Base-by-base conservation (phyloP, 2,329 filamentous ascomycete genomes). In the Parascedosporium putredinis region DNA sequence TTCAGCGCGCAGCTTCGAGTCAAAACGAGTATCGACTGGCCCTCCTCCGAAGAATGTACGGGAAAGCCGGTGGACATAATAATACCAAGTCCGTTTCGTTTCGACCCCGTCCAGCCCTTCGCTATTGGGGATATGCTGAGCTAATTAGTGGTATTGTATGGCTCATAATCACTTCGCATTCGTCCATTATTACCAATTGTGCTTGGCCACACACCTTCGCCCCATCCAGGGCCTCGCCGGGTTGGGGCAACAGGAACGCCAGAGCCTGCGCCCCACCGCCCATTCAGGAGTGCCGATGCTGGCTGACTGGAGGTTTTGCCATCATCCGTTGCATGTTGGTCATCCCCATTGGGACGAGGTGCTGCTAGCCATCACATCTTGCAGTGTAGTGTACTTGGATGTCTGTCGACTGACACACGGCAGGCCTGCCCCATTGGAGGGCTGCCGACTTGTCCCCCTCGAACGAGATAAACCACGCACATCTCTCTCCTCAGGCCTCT, bases 401-500 rank as follows among this genome's bases (percentile, higher is more conserved):
- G n/a, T 42, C 23, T 42, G 47, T 38, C 34, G 47, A 45, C 42
- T 45, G 42, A 45, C 42, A n/a, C 27, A 14, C 42, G 27, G 42
- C 42, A 23, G 42, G 14, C 42, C 22, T 25, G 42, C 33, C 34
- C 47, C 47, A 42, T 42, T 42, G 34, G 36, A 29, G 36, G 42
- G 25, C 23, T 25, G 25, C 27, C 23, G 40, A n/a, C 20, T 23
- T 25, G 18, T n/a, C n/a, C 23, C n/a, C 42, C 42, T 45, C 42
- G 47, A 48, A 38, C 33, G 47, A 49, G 47, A 49, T 49, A 49
- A 49, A 49, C 47, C 34, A 43, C 34, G 16, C 23, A 27, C 40
- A 38, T 49, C 36, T 38, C 46, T 22, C 33, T 20, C 18, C 20
- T 20, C 6, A 42, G 38, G 38, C 23, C 23, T 49, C 36, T 29